A percentile compares a stretch with the other conserved stretches of the same genome.
Conservation (phyloP, 2,329 filamentous ascomycete species). For the Ophiosphaerella herpotricha region DNA sequence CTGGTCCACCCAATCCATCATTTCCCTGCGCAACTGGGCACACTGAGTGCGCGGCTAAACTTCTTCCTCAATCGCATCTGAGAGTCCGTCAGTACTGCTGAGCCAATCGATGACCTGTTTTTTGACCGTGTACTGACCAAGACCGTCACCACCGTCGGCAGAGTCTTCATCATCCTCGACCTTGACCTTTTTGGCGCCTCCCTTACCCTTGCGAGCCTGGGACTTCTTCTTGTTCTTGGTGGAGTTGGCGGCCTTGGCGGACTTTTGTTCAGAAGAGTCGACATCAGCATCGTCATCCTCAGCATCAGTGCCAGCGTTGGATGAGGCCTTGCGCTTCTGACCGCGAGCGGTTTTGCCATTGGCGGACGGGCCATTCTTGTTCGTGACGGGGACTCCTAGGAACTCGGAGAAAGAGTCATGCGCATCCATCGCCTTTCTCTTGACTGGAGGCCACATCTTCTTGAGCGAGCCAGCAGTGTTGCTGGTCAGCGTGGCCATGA, state of each 20-base stretch:
- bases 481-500: slow-evolving; percentile 34
- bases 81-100: slow-evolving; percentile 16
- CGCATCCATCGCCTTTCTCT: slow-evolving; percentile 34
- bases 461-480: slow-evolving; percentile 38
- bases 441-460: slow-evolving; percentile 41
- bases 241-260: slow-evolving; percentile 1
- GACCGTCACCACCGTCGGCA: slow-evolving; percentile 18
- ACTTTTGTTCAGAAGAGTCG: slow-evolving; percentile 22
- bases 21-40: not conserved
- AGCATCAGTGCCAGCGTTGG: slow-evolving; percentile 6
- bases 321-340: slow-evolving; percentile 32
- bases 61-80: slow-evolving; percentile 4
- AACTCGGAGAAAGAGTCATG: slow-evolving; percentile 30
- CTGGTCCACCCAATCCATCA: not conserved
- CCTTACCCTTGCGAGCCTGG: slow-evolving; percentile 13
- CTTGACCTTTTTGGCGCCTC: slow-evolving; percentile 14
- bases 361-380: not conserved
- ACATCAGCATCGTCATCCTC: slow-evolving; percentile 9
- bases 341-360: not conserved
- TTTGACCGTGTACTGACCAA: slow-evolving; percentile 19
- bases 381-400: slow-evolving; percentile 15
- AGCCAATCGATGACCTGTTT: slow-evolving; percentile 13
- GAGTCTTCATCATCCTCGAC: slow-evolving; percentile 14
- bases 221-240: slow-evolving; percentile 15
- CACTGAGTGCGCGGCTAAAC: not conserved